A percentile compares a stretch with the other conserved stretches of the same genome.
phyloP scores from a whole-genome alignment of 352 stramenopile species.

The Phytophthora aleatoria region DNA sequence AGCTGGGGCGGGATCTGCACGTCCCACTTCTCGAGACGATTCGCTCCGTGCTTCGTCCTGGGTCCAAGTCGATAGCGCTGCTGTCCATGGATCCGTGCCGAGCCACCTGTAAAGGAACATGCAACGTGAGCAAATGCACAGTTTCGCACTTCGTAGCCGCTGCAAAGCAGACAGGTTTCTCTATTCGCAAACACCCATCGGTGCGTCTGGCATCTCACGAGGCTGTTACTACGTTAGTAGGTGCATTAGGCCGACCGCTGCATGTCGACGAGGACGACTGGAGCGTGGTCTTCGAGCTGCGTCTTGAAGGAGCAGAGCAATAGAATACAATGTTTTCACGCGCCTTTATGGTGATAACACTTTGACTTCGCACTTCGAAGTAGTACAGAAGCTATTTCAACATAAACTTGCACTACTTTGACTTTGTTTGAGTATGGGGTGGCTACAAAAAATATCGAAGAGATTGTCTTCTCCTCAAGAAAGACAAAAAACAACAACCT shows the following conservation, averaged over 20 bases:
- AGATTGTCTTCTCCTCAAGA: background rate
- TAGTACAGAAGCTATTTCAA: constrained; percentile 1
- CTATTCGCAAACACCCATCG: constrained; percentile 43
- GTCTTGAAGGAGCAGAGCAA: constrained; percentile 15
- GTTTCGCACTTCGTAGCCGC: constrained; percentile 54
- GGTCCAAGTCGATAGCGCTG: constrained; percentile 37
- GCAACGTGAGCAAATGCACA: constrained; percentile 55
- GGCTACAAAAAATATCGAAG: constrained; percentile 13
- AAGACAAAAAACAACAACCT: too few species aligned
- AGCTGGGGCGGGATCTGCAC: constrained; percentile 51
- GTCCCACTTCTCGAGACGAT: constrained; percentile 50
- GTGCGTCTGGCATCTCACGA: constrained; percentile 36
- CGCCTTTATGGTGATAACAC: too few species aligned
- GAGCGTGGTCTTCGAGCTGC: constrained; percentile 62
- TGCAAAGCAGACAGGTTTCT: constrained; percentile 45
- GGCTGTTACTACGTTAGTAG: constrained; percentile 41
- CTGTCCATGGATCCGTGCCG: constrained; percentile 64
- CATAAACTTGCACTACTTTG: background rate
- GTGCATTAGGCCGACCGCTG: constrained; percentile 45
- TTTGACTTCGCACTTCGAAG: too few species aligned
- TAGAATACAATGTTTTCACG: constrained; percentile 8
- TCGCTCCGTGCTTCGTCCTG: constrained; percentile 33
- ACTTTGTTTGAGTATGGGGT: constrained; percentile 6
- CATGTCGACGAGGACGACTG: constrained; percentile 57
- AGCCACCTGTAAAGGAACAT: constrained; percentile 39